Base-by-base conservation (phyloP, 2,329 filamentous ascomycete species). In the Fusarium sambucinum region DNA sequence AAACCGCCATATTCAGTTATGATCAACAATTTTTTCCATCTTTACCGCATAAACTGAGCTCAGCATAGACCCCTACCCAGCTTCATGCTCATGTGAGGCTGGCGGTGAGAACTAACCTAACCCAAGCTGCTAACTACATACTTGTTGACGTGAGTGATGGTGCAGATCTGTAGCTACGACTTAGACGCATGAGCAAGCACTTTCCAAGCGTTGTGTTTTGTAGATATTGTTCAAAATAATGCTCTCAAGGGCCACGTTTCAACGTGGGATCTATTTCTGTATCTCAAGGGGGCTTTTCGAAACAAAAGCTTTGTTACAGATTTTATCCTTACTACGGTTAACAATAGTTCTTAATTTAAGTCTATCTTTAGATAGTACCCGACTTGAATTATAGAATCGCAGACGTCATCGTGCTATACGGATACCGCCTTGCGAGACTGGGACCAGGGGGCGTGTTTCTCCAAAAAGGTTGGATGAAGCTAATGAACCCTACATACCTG, bases 361-460 rank as follows among this genome's bases (percentile, higher is more conserved):
- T 47, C 27, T 27, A 56, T 14, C 14, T 47, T 17, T 10, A 12
- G 32, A 19, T 16, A 30, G 17, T 17, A 17, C 11, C 35, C n/a
- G 10, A 44, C 25, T 27, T 23, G 32, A 57, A 57, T 19, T n/a
- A n/a, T 66, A 16, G 17, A 19, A 51, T 57, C 25, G 42, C 46
- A 32, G 37, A 67, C 57, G 63, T 58, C 57, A 67, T 67, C 32
- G 33, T 37, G n/a, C 47, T 44, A 23, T 58, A 14, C 13, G 13
- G 41, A 27, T 27, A 27, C 30, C 23, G 27, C 32, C 53, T 41
- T 32, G 14, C 17, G 13, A 32, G 30, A 35, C 21, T 52, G 40
- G 25, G 50, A 27, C 29, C 35, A 13, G 37, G 58, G 60, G 55
- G 50, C 40, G 56, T 52, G 50, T 53, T 23, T 27, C 32, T 35